Evolutionary conservation across 768 basidiomycete species (phyloP).

Genomic region (Galerina sulciceps): DNA sequence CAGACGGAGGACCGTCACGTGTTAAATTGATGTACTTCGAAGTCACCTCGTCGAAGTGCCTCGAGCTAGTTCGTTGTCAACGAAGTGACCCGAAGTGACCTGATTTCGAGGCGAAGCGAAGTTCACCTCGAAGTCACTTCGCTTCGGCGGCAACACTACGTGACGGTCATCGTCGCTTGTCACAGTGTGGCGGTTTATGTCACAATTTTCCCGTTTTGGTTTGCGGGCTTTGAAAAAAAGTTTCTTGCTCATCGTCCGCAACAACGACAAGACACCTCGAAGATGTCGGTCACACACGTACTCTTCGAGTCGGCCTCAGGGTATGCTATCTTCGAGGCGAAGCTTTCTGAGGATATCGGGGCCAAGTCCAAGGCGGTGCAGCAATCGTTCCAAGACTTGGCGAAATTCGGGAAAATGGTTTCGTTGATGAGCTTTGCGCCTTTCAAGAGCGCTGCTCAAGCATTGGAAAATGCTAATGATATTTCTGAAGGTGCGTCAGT

Average conservation of each 20-base stretch:
- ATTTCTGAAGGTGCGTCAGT: conserved; percentile 82
- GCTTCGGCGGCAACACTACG: too few relatives aligned
- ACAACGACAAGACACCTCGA: conserved; percentile 35
- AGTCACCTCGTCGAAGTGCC: too few relatives aligned
- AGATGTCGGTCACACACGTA: conserved; percentile 82
- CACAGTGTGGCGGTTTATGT: not conserved
- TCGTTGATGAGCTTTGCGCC: conserved; percentile 88
- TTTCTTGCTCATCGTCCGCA: conserved; percentile 34
- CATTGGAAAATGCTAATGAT: conserved; percentile 95
- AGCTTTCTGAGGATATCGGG: conserved; percentile 86
- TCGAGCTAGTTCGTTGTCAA: too few relatives aligned
- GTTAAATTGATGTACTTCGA: too few relatives aligned
- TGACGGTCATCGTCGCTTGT: not conserved
- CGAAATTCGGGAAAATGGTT: conserved; percentile 93
- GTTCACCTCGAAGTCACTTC: too few relatives aligned
- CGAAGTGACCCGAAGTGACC: too few relatives aligned
- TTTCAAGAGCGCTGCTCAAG: conserved; percentile 92
- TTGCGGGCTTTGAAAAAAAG: conserved; percentile 30
- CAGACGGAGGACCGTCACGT: too few relatives aligned
- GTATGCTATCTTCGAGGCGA: conserved; percentile 90
- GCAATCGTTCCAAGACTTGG: conserved; percentile 83
- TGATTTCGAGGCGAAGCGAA: not conserved
- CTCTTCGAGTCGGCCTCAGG: conserved; percentile 95
- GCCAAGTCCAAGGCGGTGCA: conserved; percentile 79
- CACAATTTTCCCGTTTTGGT: conserved; percentile 16